Conservation (phyloP, 2,329 filamentous ascomycete species). For the Aspergillus intermedius region DNA sequence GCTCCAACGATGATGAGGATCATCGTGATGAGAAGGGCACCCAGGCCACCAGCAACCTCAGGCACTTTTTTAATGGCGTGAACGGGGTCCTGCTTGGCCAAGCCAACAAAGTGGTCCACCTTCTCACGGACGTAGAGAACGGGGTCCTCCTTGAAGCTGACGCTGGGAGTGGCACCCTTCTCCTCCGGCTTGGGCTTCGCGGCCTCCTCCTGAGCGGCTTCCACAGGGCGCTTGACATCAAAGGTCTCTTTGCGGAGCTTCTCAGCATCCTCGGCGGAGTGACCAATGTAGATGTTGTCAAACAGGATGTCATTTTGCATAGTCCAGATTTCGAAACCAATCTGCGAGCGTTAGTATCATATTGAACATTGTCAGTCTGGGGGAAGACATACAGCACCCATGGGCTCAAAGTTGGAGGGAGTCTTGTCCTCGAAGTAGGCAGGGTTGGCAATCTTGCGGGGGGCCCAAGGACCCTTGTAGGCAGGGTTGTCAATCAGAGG, state of each 20-base stretch:
- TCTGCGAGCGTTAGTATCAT: constrained; percentile 43
- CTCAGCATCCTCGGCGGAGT: constrained; percentile 87
- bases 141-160: constrained; percentile 87
- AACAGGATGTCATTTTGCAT: constrained; percentile 99
- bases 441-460: constrained; percentile 95
- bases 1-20: constrained; percentile 64
- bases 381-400: constrained; percentile 69
- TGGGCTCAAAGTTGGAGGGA: constrained; percentile 93
- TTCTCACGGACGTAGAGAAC: constrained; percentile 86
- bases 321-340: constrained; percentile 99
- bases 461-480: constrained; percentile 95
- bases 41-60: constrained; percentile 78
- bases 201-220: constrained; percentile 72
- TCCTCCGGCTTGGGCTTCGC: constrained; percentile 71
- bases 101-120: constrained; percentile 79
- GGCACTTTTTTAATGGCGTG: constrained; percentile 84
- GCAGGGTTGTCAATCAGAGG: constrained; percentile 92
- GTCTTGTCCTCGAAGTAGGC: constrained; percentile 95
- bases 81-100: constrained; percentile 75
- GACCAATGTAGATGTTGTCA: constrained; percentile 99
- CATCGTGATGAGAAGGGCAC: constrained; percentile 61
- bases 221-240: constrained; percentile 75
- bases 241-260: constrained; percentile 86
- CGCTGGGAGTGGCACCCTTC: constrained; percentile 62
- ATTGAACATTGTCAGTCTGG: not conserved